Percentiles rank a stretch among this genome's conserved stretches.
Conservation (phyloP, 1,284 basidiomycete species). For the Bondarzewia mesenterica region DNA sequence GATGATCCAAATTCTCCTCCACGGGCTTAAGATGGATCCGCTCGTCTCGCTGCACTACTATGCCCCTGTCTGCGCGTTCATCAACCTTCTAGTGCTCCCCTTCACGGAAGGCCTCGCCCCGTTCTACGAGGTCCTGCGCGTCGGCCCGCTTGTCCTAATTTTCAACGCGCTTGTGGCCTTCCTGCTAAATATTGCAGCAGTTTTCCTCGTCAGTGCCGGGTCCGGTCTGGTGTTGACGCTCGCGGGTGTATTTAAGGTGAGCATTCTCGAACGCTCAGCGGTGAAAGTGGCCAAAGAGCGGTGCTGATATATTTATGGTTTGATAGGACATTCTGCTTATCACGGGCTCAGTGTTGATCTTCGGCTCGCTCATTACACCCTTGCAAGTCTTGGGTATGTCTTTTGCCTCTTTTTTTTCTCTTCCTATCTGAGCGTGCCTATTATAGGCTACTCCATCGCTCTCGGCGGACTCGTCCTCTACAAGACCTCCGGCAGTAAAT, state of each 20-base stretch:
- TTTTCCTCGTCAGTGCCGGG: slow-evolving; percentile 88
- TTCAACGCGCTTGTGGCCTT: slow-evolving; percentile 88
- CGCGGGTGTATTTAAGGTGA: slow-evolving; percentile 91
- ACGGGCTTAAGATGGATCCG: slow-evolving; percentile 97
- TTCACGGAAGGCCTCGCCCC: slow-evolving; percentile 89
- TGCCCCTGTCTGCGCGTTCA: slow-evolving; percentile 88
- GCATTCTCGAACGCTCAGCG: neutral
- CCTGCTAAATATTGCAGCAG: slow-evolving; percentile 87
- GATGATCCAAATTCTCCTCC: slow-evolving; percentile 93
- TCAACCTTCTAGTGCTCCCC: slow-evolving; percentile 81
- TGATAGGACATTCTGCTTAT: slow-evolving; percentile 88
- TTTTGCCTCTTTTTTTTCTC: slow-evolving; percentile 3
- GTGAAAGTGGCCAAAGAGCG: slow-evolving; percentile 9
- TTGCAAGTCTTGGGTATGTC: slow-evolving; percentile 79
- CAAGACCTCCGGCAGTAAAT: slow-evolving; percentile 73
- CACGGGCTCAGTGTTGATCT: slow-evolving; percentile 80
- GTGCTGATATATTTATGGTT: neutral
- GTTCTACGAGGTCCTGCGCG: slow-evolving; percentile 64
- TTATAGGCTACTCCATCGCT: slow-evolving; percentile 69
- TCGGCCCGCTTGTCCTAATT: slow-evolving; percentile 76
- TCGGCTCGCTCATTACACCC: slow-evolving; percentile 71
- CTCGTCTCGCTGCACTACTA: slow-evolving; percentile 95
- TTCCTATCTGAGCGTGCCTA: slow-evolving; percentile 1
- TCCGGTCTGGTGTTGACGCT: slow-evolving; percentile 88
- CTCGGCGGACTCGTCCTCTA: slow-evolving; percentile 75